Evolutionary conservation across 2,329 filamentous ascomycete species (phyloP).

Genomic region (Exophiala calicioides): DNA sequence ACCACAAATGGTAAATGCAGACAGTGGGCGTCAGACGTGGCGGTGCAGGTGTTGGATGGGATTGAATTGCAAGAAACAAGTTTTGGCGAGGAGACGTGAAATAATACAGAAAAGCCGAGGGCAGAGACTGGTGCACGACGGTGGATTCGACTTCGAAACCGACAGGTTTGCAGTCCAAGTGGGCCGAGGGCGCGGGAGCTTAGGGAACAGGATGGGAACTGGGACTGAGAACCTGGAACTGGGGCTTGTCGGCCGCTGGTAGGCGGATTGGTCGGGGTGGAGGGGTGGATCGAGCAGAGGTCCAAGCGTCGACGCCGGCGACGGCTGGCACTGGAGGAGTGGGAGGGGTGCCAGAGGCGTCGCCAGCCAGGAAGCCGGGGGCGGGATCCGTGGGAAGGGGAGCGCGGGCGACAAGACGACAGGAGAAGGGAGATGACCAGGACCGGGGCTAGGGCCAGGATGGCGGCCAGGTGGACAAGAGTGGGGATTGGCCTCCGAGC

Average conservation of each 20-base stretch:
- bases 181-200: conserved; percentile 1
- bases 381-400: conserved; percentile 6
- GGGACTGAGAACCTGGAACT: conserved; percentile 1
- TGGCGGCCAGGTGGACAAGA: conserved; percentile 8
- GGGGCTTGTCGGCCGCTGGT: not conserved
- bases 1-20: conserved; percentile 21
- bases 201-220: conserved; percentile 3
- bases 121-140: conserved; percentile 11
- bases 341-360: conserved; percentile 10
- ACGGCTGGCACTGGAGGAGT: conserved; percentile 9
- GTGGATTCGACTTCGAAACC: conserved; percentile 2
- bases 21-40: conserved; percentile 29
- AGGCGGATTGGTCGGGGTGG: conserved; percentile 3
- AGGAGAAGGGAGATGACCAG: conserved; percentile 15
- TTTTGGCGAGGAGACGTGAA: conserved; percentile 29
- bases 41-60: conserved; percentile 25
- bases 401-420: conserved; percentile 4
- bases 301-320: conserved; percentile 9
- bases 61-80: conserved; percentile 23
- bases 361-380: conserved; percentile 15
- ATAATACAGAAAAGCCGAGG: conserved; percentile 26
- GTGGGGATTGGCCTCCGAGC: conserved; percentile 10
- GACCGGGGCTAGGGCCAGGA: conserved; percentile 14
- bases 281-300: conserved; percentile 4
- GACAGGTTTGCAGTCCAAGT: conserved; percentile 2